Base-by-base conservation (phyloP, 306 rosid species). In the Erythrophleum fordii region DNA sequence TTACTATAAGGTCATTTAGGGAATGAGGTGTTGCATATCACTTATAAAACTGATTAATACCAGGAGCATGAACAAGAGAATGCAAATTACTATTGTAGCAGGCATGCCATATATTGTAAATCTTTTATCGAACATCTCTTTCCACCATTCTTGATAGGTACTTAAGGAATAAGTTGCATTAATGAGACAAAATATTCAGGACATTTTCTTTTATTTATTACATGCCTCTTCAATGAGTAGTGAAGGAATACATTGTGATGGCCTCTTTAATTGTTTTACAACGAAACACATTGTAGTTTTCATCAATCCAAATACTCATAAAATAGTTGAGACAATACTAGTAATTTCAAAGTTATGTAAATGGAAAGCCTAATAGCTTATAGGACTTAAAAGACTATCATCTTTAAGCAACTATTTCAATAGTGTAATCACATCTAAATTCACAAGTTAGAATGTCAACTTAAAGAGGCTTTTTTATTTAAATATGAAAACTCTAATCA, bases 31-130 rank as follows among this genome's bases (percentile, higher is more conserved):
- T 97, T 95, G 99, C 99, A 95, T 91, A 93, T 95, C 97, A 95
- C 99, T 95, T 91, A 95, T 75, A 95, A 92, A 95, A 95, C 97
- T 86, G 95, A 91, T 95, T 93, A 95, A 93, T 91, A 91, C 97
- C 97, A 34, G 86, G 94, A 84, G 92, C 94, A 95, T 93, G 97
- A 95, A 93, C 97, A 87, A 95, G 92, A 84, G 94, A 91, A 95
- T 95, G 94, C 91, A 95, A 95, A 93, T 87, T 95, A 93, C 95
- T 95, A 93, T 91, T 93, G 97, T 87, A 93, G 97, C 91, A 93
- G 95, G 97, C 90, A 80, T 90, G 94, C 97, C 97, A 95, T 78
- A 88, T 81, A 88, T 88, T 87, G 92, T 91, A 90, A 85, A 75
- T 90, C 92, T 88, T 88, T 90, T 92, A 88, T 86, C 85, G 91